Percentiles rank a stretch among this genome's conserved stretches.
Conservation (phyloP, 176 grass and related monocot genomes). For the Musa beccarii region DNA sequence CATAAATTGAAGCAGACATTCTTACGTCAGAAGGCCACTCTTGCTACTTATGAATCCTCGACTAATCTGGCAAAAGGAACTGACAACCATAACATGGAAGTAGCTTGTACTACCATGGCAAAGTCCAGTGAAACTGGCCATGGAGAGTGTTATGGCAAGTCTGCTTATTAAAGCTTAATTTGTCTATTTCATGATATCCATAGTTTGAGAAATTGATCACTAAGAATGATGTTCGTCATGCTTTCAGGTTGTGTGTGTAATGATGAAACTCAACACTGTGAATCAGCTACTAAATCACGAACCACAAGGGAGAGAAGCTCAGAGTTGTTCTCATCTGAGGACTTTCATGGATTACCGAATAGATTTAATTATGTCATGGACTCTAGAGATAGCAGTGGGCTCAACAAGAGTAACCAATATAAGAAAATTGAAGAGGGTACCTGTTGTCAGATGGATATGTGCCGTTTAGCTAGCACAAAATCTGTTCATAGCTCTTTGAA, state of each 20-base stretch:
- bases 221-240: not conserved
- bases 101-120: conserved; percentile 18
- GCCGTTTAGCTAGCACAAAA: conserved; percentile 21
- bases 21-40: conserved; percentile 77
- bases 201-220: not conserved
- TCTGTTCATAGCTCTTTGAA: conserved; percentile 30
- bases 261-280: conserved; percentile 19
- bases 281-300: conserved; percentile 12
- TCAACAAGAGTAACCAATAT: conserved; percentile 25
- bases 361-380: not conserved
- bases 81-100: conserved; percentile 35
- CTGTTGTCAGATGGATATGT: conserved; percentile 27
- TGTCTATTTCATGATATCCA: not conserved
- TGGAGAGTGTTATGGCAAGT: conserved; percentile 51
- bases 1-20: conserved; percentile 58
- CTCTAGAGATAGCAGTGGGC: not conserved
- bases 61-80: conserved; percentile 43
- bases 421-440: conserved; percentile 16
- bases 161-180: conserved; percentile 34
- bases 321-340: conserved; percentile 27
- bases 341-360: conserved; percentile 5
- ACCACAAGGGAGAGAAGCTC: conserved; percentile 6
- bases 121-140: conserved; percentile 30
- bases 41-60: conserved; percentile 46
- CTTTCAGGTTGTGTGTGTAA: conserved; percentile 36